A percentile compares a stretch with the other conserved stretches of the same genome.
These are phyloP conservation scores for Phytophthora fragariaefolia DNA, from an alignment of 352 stramenopile genomes.

Conservation along the genomic window DNA sequence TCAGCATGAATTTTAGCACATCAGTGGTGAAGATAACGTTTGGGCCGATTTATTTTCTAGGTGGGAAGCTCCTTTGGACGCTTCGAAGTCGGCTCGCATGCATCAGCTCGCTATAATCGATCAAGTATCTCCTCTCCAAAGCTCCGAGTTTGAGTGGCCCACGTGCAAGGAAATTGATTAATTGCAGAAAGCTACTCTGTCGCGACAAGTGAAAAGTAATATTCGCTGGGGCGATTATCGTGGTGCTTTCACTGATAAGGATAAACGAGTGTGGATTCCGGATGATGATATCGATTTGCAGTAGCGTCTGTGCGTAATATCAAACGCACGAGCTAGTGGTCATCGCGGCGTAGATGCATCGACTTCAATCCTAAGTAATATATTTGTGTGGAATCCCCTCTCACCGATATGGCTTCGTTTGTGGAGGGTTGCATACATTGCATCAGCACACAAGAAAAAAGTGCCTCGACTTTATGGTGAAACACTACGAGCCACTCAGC, in stretches of 20 bases:
- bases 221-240: neutral
- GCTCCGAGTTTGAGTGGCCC: neutral
- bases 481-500: neutral
- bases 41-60: neutral
- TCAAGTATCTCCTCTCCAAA: neutral
- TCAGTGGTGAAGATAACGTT: neutral
- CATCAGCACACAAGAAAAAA: neutral
- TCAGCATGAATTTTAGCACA: neutral
- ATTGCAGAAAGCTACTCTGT: neutral
- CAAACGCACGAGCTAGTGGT: neutral
- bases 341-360: neutral
- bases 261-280: neutral
- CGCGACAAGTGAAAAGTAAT: neutral
- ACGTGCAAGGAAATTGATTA: neutral
- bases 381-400: neutral
- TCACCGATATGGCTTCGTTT: neutral
- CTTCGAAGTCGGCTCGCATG: neutral
- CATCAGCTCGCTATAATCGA: neutral
- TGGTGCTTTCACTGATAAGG: neutral
- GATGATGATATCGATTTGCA: neutral
- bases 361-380: neutral
- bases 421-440: neutral
- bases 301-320: neutral
- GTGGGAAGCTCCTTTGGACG: neutral
- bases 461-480: neutral